phyloP scores from a whole-genome alignment of 1,284 basidiomycete genomes.

The Rhodotorula sp. region DNA sequence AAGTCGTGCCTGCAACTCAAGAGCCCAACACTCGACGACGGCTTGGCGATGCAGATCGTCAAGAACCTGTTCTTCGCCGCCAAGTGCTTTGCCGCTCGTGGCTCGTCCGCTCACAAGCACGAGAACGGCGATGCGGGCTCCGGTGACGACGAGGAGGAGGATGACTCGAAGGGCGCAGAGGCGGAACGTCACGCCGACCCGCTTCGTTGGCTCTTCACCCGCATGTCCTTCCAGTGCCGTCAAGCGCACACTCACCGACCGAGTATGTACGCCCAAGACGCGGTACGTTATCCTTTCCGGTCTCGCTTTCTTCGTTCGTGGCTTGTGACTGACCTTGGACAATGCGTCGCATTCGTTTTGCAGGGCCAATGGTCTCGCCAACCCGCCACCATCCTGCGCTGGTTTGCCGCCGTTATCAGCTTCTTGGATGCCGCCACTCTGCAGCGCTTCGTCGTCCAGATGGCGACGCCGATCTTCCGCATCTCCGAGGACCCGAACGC shows the following conservation, averaged over 20 bases:
- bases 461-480: constrained; percentile 81
- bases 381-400: constrained; percentile 76
- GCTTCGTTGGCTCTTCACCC: constrained; percentile 88
- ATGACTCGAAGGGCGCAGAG: constrained; percentile 41
- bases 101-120: neutral
- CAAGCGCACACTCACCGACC: constrained; percentile 53
- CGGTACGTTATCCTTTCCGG: constrained; percentile 32
- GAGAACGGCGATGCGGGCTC: constrained; percentile 41
- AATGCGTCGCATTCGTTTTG: neutral
- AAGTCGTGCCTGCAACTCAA: constrained; percentile 78
- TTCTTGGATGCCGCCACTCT: constrained; percentile 62
- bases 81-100: constrained; percentile 64
- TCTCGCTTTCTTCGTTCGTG: neutral
- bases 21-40: constrained; percentile 73
- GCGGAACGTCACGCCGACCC: constrained; percentile 56
- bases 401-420: constrained; percentile 87
- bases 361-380: constrained; percentile 72
- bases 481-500: constrained; percentile 76
- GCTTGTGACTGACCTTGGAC: no score
- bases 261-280: constrained; percentile 45
- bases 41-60: constrained; percentile 78
- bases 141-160: constrained; percentile 38
- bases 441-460: constrained; percentile 72
- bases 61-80: constrained; percentile 92
- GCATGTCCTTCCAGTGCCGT: constrained; percentile 79